Evolutionary conservation across 805 yeast species (phyloP).

Genomic region (Lipomyces oligophaga): DNA sequence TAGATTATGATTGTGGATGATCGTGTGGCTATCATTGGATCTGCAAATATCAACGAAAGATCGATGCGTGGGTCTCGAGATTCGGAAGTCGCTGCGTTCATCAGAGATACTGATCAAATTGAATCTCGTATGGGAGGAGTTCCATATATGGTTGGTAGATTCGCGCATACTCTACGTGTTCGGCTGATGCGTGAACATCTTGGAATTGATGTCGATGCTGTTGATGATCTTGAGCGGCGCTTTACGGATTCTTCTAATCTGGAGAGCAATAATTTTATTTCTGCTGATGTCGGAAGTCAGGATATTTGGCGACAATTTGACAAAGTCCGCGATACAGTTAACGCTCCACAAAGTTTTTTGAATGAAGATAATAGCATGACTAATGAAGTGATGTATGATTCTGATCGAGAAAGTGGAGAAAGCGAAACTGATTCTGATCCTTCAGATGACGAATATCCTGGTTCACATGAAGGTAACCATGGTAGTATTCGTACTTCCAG

Average conservation of each 20-base stretch:
- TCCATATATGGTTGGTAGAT: constrained; percentile 75
- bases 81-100: constrained; percentile 86
- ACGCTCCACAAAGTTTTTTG: constrained; percentile 2
- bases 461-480: no score
- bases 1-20: constrained; percentile 77
- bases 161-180: constrained; percentile 84
- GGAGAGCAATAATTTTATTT: background rate
- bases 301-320: constrained; percentile 22
- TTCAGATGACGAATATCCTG: constrained; percentile 1
- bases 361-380: constrained; percentile 5
- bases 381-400: constrained; percentile 14
- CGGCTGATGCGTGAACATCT: constrained; percentile 95
- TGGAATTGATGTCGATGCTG: constrained; percentile 85
- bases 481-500: no score
- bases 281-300: constrained; percentile 8
- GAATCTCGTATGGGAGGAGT: constrained; percentile 74
- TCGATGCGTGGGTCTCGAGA: constrained; percentile 93
- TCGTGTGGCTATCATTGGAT: constrained; percentile 87
- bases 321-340: constrained; percentile 5
- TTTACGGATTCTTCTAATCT: background rate
- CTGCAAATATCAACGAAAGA: constrained; percentile 95
- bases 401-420: constrained; percentile 11
- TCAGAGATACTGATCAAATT: constrained; percentile 75
- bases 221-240: constrained; percentile 76
- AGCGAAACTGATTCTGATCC: constrained; percentile 4